These are phyloP conservation scores for Hypoxylon sp. DNA, from an alignment of 2,329 filamentous ascomycete genomes.

Conservation along the genomic window DNA sequence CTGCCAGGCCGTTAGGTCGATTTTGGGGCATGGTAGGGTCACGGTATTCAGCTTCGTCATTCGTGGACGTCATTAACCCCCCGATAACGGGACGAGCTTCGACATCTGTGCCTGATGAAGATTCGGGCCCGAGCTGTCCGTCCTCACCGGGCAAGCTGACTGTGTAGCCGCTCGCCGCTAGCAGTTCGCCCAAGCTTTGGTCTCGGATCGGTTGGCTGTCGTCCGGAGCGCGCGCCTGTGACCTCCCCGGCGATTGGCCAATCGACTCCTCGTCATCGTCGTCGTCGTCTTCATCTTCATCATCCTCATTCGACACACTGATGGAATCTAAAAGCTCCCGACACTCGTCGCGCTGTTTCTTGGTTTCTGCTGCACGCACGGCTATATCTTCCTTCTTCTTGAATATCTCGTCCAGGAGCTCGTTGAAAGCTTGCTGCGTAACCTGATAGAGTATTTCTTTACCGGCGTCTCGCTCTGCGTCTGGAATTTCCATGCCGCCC, in stretches of 20 bases:
- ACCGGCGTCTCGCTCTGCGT: conserved; percentile 82
- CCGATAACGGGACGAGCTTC: conserved; percentile 22
- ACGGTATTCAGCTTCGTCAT: conserved; percentile 42
- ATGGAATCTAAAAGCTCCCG: conserved; percentile 57
- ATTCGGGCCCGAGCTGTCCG: conserved; percentile 27
- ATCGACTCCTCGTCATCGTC: conserved; percentile 40
- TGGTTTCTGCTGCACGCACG: conserved; percentile 70
- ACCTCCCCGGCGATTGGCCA: conserved; percentile 14
- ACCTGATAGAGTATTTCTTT: conserved; percentile 91
- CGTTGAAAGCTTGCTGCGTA: conserved; percentile 91
- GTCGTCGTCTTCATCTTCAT: conserved; percentile 18
- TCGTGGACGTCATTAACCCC: conserved; percentile 26
- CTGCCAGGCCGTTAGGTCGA: conserved; percentile 60
- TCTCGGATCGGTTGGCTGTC: conserved; percentile 34
- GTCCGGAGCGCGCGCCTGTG: conserved; percentile 16
- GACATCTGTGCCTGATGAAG: conserved; percentile 13
- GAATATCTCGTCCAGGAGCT: conserved; percentile 88
- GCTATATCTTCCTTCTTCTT: conserved; percentile 80
- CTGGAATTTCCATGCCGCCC: conserved; percentile 80
- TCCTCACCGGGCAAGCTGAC: conserved; percentile 42
- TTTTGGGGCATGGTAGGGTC: conserved; percentile 76
- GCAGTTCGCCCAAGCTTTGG: conserved; percentile 50
- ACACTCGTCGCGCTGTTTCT: conserved; percentile 65
- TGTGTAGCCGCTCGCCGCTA: conserved; percentile 56
- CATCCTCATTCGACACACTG: conserved; percentile 46